Evolutionary conservation across 2,329 filamentous ascomycete species (phyloP), one percentile per base, ranked within the genome.

Genomic region (Chaetothyriales sp.): DNA sequence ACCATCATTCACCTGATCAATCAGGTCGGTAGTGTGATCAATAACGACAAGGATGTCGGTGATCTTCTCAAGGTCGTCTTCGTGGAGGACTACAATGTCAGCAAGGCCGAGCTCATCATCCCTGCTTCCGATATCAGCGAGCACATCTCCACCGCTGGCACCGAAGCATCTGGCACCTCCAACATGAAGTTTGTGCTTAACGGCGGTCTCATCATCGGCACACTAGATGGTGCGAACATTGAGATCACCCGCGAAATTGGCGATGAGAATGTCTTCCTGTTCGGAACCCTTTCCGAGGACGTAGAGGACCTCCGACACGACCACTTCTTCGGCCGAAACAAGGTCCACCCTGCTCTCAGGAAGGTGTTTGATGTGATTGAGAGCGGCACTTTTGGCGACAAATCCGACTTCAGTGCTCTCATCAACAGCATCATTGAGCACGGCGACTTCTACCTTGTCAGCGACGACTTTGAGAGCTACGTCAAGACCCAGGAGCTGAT

Each of bases 151-250:
- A 98, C 92, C 20, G 92, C 92, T 39, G 92, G 92, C 47, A 98
- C 92, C 1, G 92, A 98, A 61, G 80, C 78, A 22, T 79, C 75
- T 57, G 90, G 90, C 56, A 95, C 88, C 10, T 94, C 86, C 63
- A 98, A 98, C 79, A 98, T 98, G 92, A 98, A 98, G 70, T 98
- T 98, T 67, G 92, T 95, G 12, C 76, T 98, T 63, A 98, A 96
- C 62, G 92, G 92, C 57, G 92, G 92, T 57, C 74, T 98, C 55
- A 94, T 98, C 63, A 98, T 98, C 60, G 92, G 92, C 61, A 98
- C 92, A 18, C 95, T 90, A 65, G 92, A 98, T 63, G 92, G 92
- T 64, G 92, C 92, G 56, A 98, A 98, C 64, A 95, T 95, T 67
- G 89, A 95, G 73, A 96, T 96, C 65, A 96, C 92, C 2, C 87